Evolutionary conservation across 2,329 filamentous ascomycete genomes (phyloP).

Genomic region (Cytospora piceae): DNA sequence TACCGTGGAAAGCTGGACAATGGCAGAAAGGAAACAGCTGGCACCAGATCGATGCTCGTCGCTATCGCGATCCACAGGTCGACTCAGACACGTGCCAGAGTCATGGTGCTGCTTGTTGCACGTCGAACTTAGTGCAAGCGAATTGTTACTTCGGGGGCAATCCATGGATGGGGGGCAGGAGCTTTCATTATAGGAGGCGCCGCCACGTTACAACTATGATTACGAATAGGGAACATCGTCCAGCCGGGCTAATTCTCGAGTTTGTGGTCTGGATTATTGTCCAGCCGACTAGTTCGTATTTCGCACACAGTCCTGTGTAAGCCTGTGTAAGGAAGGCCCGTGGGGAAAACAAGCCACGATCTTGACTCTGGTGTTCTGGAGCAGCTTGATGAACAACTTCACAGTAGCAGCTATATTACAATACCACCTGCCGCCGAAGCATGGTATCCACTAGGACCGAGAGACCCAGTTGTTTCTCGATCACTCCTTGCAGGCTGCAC

Average conservation of each 20-base stretch:
- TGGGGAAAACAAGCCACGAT: not conserved
- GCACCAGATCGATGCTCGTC: not conserved
- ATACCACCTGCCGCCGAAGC: not conserved
- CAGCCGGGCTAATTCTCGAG: no score
- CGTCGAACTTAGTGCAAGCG: not conserved
- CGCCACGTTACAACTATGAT: not conserved
- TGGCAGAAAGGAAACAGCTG: not conserved
- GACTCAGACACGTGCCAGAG: not conserved
- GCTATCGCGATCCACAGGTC: not conserved
- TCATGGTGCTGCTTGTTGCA: not conserved
- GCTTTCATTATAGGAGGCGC: not conserved
- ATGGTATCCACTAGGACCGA: not conserved
- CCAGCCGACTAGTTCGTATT: not conserved
- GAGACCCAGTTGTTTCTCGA: constrained; percentile 8
- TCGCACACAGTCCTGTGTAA: not conserved
- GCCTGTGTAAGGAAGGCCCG: not conserved
- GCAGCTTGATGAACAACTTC: not conserved
- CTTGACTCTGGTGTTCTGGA: not conserved
- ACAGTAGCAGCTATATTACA: not conserved
- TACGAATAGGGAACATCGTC: not conserved
- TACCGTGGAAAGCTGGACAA: not conserved
- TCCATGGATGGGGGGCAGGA: not conserved
- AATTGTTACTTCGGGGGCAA: not conserved
- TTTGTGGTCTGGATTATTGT: not conserved
- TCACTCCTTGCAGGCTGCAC: constrained; percentile 22